Conservation (phyloP, 176 grass and related monocot species). For the Puccinellia tenuiflora region DNA sequence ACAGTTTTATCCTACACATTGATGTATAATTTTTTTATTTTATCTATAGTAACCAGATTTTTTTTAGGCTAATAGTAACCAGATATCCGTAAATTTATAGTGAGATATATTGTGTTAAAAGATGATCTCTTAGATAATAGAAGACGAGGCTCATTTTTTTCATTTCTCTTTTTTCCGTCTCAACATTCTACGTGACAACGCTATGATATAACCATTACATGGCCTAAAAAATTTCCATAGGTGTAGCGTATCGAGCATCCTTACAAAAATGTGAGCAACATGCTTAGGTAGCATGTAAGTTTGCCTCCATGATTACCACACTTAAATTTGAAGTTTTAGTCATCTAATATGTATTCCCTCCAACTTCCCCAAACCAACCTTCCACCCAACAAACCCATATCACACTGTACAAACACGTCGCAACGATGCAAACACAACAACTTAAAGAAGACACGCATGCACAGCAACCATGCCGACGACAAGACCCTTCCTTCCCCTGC, state of each 20-base stretch:
- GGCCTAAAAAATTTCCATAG: no score
- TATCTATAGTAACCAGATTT: no score
- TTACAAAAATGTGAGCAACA: not conserved
- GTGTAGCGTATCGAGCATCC: not conserved
- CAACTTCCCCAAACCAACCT: constrained; percentile 31
- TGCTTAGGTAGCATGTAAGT: not conserved
- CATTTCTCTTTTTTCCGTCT: no score
- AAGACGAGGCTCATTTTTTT: no score
- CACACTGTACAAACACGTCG: constrained; percentile 4
- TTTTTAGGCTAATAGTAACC: no score
- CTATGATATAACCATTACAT: no score
- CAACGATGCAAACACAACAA: not conserved
- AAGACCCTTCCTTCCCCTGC: not conserved
- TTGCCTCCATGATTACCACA: not conserved
- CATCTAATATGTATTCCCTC: not conserved
- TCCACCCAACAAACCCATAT: constrained; percentile 17
- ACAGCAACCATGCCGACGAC: constrained; percentile 10
- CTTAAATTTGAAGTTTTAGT: not conserved
- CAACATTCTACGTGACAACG: no score
- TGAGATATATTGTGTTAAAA: no score
- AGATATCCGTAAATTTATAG: no score
- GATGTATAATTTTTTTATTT: no score
- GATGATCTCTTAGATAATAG: no score
- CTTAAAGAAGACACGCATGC: constrained; percentile 8
- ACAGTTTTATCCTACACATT: no score